Percentiles rank a stretch among this genome's conserved stretches.
Evolutionary conservation across 192 early-diverging fungal genomes (phyloP).

Genomic region (Dimargaris cristalligena): DNA sequence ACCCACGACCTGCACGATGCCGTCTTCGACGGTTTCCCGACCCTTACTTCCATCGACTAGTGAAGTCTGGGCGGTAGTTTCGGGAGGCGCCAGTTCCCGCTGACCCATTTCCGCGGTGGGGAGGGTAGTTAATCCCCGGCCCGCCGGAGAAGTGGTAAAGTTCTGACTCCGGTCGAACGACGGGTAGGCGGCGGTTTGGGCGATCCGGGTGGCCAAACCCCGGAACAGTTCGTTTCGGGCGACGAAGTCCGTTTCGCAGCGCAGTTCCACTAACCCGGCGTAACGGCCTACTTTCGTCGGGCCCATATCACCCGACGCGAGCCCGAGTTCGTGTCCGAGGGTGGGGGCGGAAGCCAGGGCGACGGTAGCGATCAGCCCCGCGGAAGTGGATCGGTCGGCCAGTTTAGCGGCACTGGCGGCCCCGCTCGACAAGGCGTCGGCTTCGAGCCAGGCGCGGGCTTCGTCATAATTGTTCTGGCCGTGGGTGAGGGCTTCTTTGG

Average conservation of each 20-base stretch:
- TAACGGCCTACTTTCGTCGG: slow-evolving; percentile 17
- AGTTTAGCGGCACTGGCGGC: slow-evolving; percentile 72
- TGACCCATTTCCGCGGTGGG: no score
- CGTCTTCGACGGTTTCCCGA: slow-evolving; percentile 45
- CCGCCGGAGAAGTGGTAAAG: not conserved
- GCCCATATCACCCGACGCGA: not conserved
- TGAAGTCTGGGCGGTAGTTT: no score
- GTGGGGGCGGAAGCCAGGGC: slow-evolving; percentile 27
- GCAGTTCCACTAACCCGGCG: slow-evolving; percentile 52
- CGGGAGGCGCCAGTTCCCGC: no score
- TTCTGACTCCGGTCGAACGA: slow-evolving; percentile 13
- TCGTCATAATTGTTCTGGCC: slow-evolving; percentile 50
- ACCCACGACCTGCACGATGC: slow-evolving; percentile 58
- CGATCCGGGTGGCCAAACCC: slow-evolving; percentile 43
- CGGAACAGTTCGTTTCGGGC: slow-evolving; percentile 66
- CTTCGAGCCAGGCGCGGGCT: slow-evolving; percentile 67
- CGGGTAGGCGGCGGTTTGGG: slow-evolving; percentile 32
- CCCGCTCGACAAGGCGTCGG: slow-evolving; percentile 50
- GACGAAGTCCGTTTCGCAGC: slow-evolving; percentile 94
- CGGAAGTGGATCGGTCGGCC: slow-evolving; percentile 49
- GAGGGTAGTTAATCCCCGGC: not conserved
- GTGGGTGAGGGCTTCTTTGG: slow-evolving; percentile 65
- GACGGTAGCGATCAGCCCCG: slow-evolving; percentile 60
- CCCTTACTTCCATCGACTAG: no score
- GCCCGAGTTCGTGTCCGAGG: slow-evolving; percentile 14